phyloP scores from a whole-genome alignment of 345 rosid genomes.

The Boechera stricta region DNA sequence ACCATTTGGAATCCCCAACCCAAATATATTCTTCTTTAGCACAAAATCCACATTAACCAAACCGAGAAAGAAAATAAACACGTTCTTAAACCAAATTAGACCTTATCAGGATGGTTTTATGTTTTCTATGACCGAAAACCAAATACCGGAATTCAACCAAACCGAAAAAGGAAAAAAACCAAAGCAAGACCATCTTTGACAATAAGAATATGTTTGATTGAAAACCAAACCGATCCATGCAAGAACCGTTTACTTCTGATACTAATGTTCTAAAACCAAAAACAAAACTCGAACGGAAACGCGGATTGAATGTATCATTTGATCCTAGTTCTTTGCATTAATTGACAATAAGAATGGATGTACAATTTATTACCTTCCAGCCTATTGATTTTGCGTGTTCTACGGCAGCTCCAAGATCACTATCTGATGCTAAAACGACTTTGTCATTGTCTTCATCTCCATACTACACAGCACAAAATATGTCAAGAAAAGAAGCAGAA shows the following conservation, averaged over 20 bases:
- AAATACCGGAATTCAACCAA: background rate
- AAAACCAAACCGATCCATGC: background rate
- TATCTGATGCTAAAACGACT: slow-evolving; percentile 81
- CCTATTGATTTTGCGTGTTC: slow-evolving; percentile 89
- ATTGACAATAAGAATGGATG: background rate
- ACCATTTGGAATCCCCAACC: slow-evolving; percentile 20
- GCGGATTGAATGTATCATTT: background rate
- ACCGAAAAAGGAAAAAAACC: background rate
- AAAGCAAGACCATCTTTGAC: background rate
- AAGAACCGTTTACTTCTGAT: background rate
- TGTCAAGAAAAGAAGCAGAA: background rate
- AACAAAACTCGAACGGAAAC: background rate
- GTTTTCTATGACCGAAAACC: background rate
- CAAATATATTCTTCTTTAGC: slow-evolving; percentile 2
- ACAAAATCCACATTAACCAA: background rate
- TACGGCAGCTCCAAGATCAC: slow-evolving; percentile 86
- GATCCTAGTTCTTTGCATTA: background rate
- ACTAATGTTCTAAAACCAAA: background rate
- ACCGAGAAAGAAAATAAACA: background rate
- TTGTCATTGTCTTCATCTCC: slow-evolving; percentile 96
- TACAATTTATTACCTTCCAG: slow-evolving; percentile 70
- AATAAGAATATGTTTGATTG: background rate
- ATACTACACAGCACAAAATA: slow-evolving; percentile 55
- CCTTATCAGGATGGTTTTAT: background rate
- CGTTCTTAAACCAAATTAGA: background rate